Evolutionary conservation across 768 basidiomycete species (phyloP).

Genomic region (Austroboletus eburneus): DNA sequence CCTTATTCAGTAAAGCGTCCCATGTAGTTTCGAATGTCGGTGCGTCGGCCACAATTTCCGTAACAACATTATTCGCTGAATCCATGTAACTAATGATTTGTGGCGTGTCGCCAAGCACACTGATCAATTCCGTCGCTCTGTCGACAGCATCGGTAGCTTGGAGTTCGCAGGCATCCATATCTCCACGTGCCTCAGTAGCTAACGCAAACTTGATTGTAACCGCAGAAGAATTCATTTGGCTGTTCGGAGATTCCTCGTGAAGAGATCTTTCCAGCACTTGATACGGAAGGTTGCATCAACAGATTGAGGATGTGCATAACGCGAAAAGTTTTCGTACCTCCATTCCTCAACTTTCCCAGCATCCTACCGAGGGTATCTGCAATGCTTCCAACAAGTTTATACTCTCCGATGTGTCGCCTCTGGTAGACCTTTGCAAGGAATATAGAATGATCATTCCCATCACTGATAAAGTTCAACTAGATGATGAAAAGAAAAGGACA

Average conservation of each 20-base stretch:
- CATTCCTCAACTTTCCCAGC: constrained; percentile 6
- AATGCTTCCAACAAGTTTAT: constrained; percentile 11
- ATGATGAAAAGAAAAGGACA: not conserved
- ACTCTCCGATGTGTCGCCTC: constrained; percentile 5
- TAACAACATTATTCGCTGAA: not conserved
- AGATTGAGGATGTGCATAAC: too few species aligned
- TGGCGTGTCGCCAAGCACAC: not conserved
- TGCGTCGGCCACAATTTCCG: not conserved
- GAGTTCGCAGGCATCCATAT: constrained; percentile 4
- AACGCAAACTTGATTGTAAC: constrained; percentile 15
- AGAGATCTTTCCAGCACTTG: constrained; percentile 17
- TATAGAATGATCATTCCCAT: constrained; percentile 10
- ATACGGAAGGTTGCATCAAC: not conserved
- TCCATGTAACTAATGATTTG: not conserved
- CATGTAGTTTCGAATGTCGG: constrained; percentile 19
- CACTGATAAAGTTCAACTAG: constrained; percentile 7
- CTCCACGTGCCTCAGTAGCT: not conserved
- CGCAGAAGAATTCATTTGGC: not conserved
- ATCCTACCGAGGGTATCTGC: constrained; percentile 9
- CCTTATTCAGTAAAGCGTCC: constrained; percentile 9
- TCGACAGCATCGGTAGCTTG: constrained; percentile 14
- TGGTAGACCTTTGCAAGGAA: constrained; percentile 11
- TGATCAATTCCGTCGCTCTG: constrained; percentile 1
- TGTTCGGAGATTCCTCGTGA: not conserved
- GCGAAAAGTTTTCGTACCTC: constrained; percentile 5